A percentile compares a stretch with the other conserved stretches of the same genome.
Evolutionary conservation across 176 grass and related monocot species (phyloP).

Genomic region (Cymbopogon citratus): DNA sequence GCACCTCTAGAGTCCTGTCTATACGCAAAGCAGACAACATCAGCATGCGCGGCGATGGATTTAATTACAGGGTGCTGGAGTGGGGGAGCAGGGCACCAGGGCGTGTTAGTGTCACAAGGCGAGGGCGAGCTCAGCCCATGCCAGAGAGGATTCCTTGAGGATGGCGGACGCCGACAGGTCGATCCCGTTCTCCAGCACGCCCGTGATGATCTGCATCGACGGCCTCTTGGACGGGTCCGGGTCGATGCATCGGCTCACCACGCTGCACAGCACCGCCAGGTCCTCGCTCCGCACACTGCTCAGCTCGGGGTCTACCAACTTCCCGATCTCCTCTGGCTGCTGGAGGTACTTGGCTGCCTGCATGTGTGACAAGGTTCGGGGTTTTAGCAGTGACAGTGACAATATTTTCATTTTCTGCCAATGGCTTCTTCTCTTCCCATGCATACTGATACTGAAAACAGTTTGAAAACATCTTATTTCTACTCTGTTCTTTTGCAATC

Average conservation of each 20-base stretch:
- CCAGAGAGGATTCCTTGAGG: constrained; percentile 78
- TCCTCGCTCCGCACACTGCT: constrained; percentile 47
- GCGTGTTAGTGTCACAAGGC: constrained; percentile 37
- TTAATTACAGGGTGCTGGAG: background rate
- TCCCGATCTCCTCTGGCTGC: constrained; percentile 67
- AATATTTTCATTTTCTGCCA: background rate
- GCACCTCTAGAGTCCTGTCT: background rate
- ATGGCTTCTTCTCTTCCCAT: background rate
- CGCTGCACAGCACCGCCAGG: constrained; percentile 69
- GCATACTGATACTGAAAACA: background rate
- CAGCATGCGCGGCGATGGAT: background rate
- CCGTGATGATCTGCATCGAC: constrained; percentile 84
- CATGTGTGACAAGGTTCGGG: background rate
- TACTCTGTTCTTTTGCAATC: background rate
- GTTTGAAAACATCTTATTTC: background rate
- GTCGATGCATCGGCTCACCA: constrained; percentile 81
- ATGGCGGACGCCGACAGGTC: constrained; percentile 62
- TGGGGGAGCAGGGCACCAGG: accelerated
- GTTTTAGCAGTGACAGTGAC: background rate
- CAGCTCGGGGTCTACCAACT: constrained; percentile 66
- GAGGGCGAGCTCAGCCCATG: constrained; percentile 81
- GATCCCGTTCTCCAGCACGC: constrained; percentile 67
- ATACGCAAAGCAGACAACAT: background rate
- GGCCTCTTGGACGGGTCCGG: constrained; percentile 74
- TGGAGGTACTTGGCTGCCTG: constrained; percentile 75